These are phyloP conservation scores for Cadophora sp. DNA, from an alignment of 2,329 filamentous ascomycete genomes.

Conservation along the genomic window DNA sequence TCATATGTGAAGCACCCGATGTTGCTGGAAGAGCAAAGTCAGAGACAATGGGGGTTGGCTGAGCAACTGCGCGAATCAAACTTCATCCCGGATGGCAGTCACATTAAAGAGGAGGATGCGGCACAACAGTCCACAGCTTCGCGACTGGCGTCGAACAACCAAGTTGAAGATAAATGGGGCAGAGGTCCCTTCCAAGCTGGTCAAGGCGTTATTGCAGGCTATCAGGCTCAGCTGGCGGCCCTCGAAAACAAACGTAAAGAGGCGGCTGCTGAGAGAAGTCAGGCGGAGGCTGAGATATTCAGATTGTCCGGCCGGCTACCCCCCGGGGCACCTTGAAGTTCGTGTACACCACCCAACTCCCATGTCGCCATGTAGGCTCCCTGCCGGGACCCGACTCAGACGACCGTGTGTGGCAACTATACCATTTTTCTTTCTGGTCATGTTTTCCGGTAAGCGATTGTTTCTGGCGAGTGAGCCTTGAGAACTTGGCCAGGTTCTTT, in stretches of 20 bases:
- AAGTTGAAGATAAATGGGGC: not conserved
- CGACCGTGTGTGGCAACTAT: not conserved
- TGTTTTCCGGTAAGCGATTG: not conserved
- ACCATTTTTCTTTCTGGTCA: not conserved
- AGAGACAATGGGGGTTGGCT: not conserved
- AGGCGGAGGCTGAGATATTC: conserved; percentile 4
- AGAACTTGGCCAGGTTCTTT: not conserved
- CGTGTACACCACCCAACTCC: not conserved
- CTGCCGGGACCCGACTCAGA: not conserved
- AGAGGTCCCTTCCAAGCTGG: not conserved
- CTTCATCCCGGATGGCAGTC: too few relatives aligned
- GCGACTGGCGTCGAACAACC: not conserved
- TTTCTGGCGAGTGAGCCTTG: not conserved
- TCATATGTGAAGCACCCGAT: not conserved
- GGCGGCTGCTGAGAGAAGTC: not conserved
- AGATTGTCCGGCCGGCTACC: not conserved
- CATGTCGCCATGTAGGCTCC: not conserved
- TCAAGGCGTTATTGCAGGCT: not conserved
- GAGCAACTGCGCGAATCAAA: not conserved
- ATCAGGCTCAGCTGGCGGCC: not conserved
- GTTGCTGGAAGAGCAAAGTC: conserved; percentile 1
- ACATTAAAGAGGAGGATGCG: not conserved
- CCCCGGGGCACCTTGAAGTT: conserved; percentile 9
- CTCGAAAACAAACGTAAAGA: not conserved
- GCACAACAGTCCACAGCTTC: not conserved